These are phyloP conservation scores for Marvania coccoides DNA, from an alignment of 139 green algal species.

Conservation along the genomic window DNA sequence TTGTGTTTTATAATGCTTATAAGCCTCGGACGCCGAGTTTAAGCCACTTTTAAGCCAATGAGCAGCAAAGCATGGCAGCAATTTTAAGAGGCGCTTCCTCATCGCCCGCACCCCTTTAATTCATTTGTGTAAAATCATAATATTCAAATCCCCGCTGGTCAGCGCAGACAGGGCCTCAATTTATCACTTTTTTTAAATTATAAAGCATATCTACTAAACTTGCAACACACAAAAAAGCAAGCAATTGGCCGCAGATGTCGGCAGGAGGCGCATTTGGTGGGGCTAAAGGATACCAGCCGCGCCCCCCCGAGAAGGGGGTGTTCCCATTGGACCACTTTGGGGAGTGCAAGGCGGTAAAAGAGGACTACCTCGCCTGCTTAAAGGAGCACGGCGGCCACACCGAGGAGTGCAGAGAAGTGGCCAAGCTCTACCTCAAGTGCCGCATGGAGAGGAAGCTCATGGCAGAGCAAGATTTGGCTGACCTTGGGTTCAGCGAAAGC, in stretches of 20 bases:
- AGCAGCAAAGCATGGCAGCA: too few species aligned
- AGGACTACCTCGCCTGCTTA: constrained; percentile 77
- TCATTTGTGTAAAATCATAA: too few species aligned
- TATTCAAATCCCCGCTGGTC: too few species aligned
- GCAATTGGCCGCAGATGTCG: constrained; percentile 8
- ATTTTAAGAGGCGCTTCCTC: too few species aligned
- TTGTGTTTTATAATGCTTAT: too few species aligned
- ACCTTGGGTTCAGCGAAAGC: constrained; percentile 59
- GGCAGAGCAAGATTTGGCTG: constrained; percentile 57
- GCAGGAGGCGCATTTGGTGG: constrained; percentile 56
- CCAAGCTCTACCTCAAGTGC: constrained; percentile 80
- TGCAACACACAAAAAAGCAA: background rate
- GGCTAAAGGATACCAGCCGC: constrained; percentile 42
- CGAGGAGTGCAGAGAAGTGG: constrained; percentile 54
- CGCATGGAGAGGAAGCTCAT: constrained; percentile 87
- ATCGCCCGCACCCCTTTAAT: too few species aligned
- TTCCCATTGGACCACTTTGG: constrained; percentile 96
- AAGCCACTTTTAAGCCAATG: too few species aligned
- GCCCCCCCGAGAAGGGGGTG: constrained; percentile 89
- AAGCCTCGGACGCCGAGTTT: too few species aligned
- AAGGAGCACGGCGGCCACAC: constrained; percentile 47
- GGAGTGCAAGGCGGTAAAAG: constrained; percentile 80
- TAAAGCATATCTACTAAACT: background rate
- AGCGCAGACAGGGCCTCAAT: too few species aligned
- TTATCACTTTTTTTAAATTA: background rate